phyloP scores from a whole-genome alignment of 345 rosid species.

The Geranium rotundifolium region DNA sequence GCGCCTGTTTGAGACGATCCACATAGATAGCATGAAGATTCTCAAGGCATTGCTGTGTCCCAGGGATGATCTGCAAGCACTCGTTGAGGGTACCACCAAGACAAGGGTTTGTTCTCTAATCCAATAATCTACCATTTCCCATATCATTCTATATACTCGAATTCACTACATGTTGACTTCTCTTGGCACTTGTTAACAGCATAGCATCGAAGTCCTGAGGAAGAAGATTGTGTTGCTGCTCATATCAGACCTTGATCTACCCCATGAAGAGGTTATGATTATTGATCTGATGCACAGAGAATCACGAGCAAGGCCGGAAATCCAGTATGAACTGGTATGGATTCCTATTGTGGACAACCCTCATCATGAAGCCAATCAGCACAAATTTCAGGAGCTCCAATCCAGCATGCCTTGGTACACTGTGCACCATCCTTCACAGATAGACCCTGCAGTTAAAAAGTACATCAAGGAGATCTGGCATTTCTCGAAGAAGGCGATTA shows the following conservation, averaged over 20 bases:
- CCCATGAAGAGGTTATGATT: conserved; percentile 19
- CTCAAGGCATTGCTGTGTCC: conserved; percentile 26
- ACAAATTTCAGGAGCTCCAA: conserved; percentile 13
- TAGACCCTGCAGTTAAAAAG: conserved; percentile 18
- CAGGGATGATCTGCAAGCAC: conserved; percentile 34
- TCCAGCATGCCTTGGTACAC: conserved; percentile 24
- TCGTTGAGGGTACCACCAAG: conserved; percentile 19
- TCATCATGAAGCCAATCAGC: conserved; percentile 8
- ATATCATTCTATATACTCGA: neutral
- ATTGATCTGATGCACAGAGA: conserved; percentile 21
- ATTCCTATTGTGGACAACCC: conserved; percentile 25
- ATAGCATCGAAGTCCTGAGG: conserved; percentile 16
- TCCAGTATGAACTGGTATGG: conserved; percentile 31
- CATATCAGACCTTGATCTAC: conserved; percentile 25
- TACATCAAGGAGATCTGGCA: conserved; percentile 26
- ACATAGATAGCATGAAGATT: conserved; percentile 31
- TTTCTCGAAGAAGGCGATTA: conserved; percentile 12
- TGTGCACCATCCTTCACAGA: conserved; percentile 18
- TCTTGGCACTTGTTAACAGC: conserved; percentile 8
- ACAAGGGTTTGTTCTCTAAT: conserved; percentile 16
- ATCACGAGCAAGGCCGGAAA: neutral
- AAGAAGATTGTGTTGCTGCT: conserved; percentile 22
- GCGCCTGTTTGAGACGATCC: conserved; percentile 22
- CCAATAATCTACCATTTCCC: neutral
- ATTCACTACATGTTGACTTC: neutral